Evolutionary conservation across 2,329 filamentous ascomycete genomes (phyloP).

Genomic region (Thermomyces lanuginosus): DNA sequence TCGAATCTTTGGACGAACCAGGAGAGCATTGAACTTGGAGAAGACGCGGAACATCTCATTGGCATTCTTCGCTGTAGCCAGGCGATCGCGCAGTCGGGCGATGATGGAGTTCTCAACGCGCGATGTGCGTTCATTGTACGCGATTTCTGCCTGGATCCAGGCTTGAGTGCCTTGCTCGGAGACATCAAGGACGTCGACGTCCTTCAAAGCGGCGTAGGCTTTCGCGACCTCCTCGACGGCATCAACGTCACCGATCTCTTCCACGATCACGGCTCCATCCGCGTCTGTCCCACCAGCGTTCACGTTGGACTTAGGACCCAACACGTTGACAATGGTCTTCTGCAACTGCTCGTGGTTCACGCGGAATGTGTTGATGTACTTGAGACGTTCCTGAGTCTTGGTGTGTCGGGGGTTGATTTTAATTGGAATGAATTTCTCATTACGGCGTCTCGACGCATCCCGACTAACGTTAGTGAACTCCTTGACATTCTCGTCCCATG

Average conservation of each 20-base stretch:
- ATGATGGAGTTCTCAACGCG: conserved; percentile 99
- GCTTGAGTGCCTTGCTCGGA: conserved; percentile 73
- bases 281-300: conserved; percentile 22
- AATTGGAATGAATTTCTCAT: conserved; percentile 97
- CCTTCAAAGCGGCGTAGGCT: conserved; percentile 83
- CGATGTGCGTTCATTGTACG: conserved; percentile 93
- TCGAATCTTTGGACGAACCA: conserved; percentile 96
- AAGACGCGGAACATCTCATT: conserved; percentile 99
- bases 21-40: conserved; percentile 97
- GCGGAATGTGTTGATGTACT: conserved; percentile 86
- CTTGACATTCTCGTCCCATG: conserved; percentile 92
- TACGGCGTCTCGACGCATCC: conserved; percentile 80
- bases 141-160: conserved; percentile 87
- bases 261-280: conserved; percentile 56
- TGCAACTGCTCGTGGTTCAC: conserved; percentile 97
- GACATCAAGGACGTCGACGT: conserved; percentile 89
- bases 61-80: conserved; percentile 89
- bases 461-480: conserved; percentile 96
- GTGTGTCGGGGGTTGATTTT: conserved; percentile 81
- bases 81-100: conserved; percentile 72
- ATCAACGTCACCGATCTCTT: conserved; percentile 94
- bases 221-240: conserved; percentile 91
- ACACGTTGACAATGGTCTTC: conserved; percentile 89
- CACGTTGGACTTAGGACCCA: conserved; percentile 55
- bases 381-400: conserved; percentile 75